Evolutionary conservation across 345 rosid species (phyloP), one percentile per base, ranked within the genome.

Genomic region (Eucalyptus sp.): DNA sequence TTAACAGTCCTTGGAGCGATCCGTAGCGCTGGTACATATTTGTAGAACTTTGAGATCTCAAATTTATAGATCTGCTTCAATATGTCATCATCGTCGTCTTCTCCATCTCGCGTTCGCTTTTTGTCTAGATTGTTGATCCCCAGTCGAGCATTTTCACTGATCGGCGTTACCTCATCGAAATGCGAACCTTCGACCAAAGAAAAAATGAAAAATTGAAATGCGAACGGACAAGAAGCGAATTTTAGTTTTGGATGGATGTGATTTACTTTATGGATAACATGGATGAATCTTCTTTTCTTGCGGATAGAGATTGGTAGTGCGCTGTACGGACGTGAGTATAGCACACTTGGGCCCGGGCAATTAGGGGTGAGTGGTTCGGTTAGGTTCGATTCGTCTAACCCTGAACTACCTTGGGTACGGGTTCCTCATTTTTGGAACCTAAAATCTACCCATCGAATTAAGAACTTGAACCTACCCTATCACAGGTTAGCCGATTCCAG

Each of bases 291-390:
- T 16, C 54, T 50, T 50, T 6, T 5, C 7, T 16, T 5, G 54
- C 2, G 54, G 54, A 50, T 50, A 50, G 3, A 18, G 54, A 50
- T 50, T 16, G 18, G 18, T 50, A 50, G 54, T 50, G 54, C 3
- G 6, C 54, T 1, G 20, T 6, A 18, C 18, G 6, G 0, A 50
- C 20, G 7, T 1, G 54, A 7, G 18, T 50, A 50, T 4, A 22
- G 10, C 27, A 56, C 12, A 6, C 62, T 56, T 56, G 6, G 62
- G 29, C 29, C 29, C 13, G 1, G 0, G n/a, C 64, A 6, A 58
- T 16, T 51, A 2, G 8, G 8, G 54, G 41, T 41, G 4, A 41
- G 41, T 41, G 41, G 41, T 41, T 37, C 41, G 41, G 41, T 37
- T 37, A 4, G 41, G 41, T 37, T 37, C 41, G 41, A 4, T 37